A percentile compares a stretch with the other conserved stretches of the same genome.
Conservation (phyloP, 805 yeast genomes). For the Candida nonsorbophila region DNA sequence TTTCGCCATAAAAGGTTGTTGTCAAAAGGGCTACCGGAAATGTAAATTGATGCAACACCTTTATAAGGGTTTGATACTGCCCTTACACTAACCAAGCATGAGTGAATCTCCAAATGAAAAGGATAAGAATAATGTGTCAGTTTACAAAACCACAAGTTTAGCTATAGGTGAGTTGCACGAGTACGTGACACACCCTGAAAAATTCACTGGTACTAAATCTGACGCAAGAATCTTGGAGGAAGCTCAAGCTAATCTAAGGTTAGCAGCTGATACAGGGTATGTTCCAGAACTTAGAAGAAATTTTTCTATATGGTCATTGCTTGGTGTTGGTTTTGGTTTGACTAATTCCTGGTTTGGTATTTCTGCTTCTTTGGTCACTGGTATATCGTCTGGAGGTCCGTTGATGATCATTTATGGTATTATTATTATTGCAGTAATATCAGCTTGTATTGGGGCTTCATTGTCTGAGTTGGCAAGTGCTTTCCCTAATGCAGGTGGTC, state of each 20-base stretch:
- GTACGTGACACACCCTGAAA: too few relatives aligned
- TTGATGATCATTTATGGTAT: slow-evolving; percentile 36
- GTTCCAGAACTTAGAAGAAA: slow-evolving; percentile 26
- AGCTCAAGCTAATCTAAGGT: slow-evolving; percentile 16
- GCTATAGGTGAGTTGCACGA: too few relatives aligned
- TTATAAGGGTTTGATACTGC: too few relatives aligned
- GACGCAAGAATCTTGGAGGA: too few relatives aligned
- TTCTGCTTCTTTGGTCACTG: slow-evolving; percentile 34
- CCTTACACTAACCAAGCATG: too few relatives aligned
- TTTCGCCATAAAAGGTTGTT: too few relatives aligned
- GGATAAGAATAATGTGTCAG: too few relatives aligned
- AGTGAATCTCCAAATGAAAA: too few relatives aligned
- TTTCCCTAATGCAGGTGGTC: slow-evolving; percentile 39
- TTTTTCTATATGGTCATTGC: slow-evolving; percentile 33
- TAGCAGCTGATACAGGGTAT: slow-evolving; percentile 25
- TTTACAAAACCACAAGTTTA: too few relatives aligned
- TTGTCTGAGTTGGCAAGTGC: slow-evolving; percentile 36
- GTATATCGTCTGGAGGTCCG: slow-evolving; percentile 39
- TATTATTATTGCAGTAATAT: slow-evolving; percentile 30
- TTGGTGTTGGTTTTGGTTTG: slow-evolving; percentile 37
- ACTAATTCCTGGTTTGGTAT: slow-evolving; percentile 42
- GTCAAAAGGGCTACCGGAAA: too few relatives aligned
- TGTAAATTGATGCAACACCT: too few relatives aligned
- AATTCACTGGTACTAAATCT: too few relatives aligned
- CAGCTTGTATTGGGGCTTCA: slow-evolving; percentile 32